Evolutionary conservation across 192 early-diverging fungal genomes (phyloP).

Genomic region (Chytriomyces sp.): DNA sequence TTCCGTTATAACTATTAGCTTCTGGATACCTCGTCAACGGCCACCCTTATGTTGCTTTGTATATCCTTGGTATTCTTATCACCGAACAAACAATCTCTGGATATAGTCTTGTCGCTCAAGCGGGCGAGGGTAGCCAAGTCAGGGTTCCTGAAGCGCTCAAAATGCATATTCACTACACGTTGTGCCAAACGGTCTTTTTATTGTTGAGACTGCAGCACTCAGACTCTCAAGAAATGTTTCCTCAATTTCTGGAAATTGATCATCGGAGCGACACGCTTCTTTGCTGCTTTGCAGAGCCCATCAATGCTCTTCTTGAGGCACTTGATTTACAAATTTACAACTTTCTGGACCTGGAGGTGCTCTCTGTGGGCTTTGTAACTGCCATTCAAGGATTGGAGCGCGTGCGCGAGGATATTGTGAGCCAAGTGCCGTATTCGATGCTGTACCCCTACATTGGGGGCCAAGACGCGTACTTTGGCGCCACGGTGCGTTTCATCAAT

Average conservation of each 20-base stretch:
- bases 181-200: slow-evolving; percentile 45
- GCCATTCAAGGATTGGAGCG: slow-evolving; percentile 11
- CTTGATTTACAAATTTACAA: slow-evolving; percentile 15
- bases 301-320: slow-evolving; percentile 23
- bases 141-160: slow-evolving; percentile 32
- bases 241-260: slow-evolving; percentile 13
- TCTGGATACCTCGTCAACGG: slow-evolving; percentile 21
- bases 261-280: neutral
- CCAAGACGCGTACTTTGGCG: slow-evolving; percentile 1
- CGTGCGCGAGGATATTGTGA: slow-evolving; percentile 3
- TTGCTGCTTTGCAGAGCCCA: slow-evolving; percentile 27
- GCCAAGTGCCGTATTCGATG: neutral
- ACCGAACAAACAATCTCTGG: slow-evolving; percentile 11
- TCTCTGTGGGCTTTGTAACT: slow-evolving; percentile 4
- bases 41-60: slow-evolving; percentile 20
- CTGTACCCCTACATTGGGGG: slow-evolving; percentile 13
- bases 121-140: neutral
- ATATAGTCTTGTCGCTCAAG: neutral
- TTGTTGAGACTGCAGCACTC: slow-evolving; percentile 32
- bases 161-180: slow-evolving; percentile 39
- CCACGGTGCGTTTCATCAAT: neutral
- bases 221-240: slow-evolving; percentile 28
- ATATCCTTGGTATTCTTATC: neutral
- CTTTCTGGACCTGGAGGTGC: slow-evolving; percentile 18
- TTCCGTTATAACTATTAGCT: slow-evolving; percentile 31